These are phyloP conservation scores for Colletotrichum theobromicola DNA, from an alignment of 2,329 filamentous ascomycete species.

Conservation along the genomic window DNA sequence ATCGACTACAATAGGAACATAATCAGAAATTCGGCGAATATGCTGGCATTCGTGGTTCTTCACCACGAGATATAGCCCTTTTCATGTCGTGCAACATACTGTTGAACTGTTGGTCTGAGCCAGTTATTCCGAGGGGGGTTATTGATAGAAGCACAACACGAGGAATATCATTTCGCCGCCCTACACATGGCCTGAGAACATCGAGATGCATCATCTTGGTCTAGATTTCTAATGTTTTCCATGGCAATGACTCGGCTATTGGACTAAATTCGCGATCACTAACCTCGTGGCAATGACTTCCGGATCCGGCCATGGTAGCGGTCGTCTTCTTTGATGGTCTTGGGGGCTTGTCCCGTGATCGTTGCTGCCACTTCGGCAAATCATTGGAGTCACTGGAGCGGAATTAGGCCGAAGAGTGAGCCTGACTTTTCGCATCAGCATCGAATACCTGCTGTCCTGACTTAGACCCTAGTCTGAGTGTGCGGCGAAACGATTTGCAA, in stretches of 20 bases:
- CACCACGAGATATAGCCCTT: rapidly evolving
- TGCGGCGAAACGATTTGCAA: too few relatives aligned
- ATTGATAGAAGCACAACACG: too few relatives aligned
- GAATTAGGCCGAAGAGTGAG: rapidly evolving
- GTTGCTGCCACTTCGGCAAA: background rate
- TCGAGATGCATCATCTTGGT: background rate
- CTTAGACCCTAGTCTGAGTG: rapidly evolving
- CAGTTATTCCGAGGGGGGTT: too few relatives aligned
- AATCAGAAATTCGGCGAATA: rapidly evolving
- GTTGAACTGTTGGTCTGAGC: too few relatives aligned
- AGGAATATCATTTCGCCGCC: too few relatives aligned
- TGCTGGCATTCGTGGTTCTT: background rate
- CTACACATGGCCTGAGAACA: background rate
- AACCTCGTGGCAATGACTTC: background rate
- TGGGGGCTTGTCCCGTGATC: background rate
- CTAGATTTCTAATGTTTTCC: rapidly evolving
- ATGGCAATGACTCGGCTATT: background rate
- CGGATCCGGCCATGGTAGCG: background rate
- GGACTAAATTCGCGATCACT: background rate
- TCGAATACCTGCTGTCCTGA: too few relatives aligned
- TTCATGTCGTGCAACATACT: rapidly evolving
- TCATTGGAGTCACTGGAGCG: background rate
- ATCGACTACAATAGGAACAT: background rate
- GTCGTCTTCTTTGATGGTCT: rapidly evolving
- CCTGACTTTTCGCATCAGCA: background rate